Evolutionary conservation across 225 moss, liverwort and hornwort genomes (phyloP).

Genomic region (Straminergon stramineum): DNA sequence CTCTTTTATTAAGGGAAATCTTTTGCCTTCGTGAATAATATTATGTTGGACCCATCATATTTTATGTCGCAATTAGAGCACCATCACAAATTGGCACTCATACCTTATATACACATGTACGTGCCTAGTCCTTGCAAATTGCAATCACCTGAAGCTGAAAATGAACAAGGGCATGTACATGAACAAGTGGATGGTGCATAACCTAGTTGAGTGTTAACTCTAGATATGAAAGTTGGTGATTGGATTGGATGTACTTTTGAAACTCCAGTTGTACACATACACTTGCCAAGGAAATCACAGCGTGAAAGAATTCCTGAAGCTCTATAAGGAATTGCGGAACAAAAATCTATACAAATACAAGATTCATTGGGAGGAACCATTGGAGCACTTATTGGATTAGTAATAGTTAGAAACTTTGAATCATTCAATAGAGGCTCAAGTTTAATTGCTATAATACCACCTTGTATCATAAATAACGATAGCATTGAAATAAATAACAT

Average conservation of each 20-base stretch:
- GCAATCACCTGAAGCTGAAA: background rate
- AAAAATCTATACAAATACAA: background rate
- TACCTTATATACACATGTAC: background rate
- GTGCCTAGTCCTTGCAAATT: background rate
- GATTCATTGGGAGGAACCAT: background rate
- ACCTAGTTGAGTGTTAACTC: background rate
- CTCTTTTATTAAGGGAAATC: background rate
- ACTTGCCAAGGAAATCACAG: background rate
- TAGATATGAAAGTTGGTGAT: accelerated
- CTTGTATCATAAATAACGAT: background rate
- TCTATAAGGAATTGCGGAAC: background rate
- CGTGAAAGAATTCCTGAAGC: background rate
- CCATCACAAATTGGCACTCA: background rate
- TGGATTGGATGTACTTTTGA: background rate
- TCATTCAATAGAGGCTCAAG: background rate
- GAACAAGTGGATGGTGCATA: too few species aligned
- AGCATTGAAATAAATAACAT: background rate
- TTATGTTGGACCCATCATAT: background rate
- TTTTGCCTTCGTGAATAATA: background rate
- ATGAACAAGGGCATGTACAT: background rate
- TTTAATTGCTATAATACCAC: background rate
- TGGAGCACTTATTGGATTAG: background rate
- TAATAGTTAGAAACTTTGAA: background rate
- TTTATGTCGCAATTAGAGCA: too few species aligned
- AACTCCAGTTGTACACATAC: background rate